Conservation (phyloP, 2,329 filamentous ascomycete species). For the Sporothrix protearum region DNA sequence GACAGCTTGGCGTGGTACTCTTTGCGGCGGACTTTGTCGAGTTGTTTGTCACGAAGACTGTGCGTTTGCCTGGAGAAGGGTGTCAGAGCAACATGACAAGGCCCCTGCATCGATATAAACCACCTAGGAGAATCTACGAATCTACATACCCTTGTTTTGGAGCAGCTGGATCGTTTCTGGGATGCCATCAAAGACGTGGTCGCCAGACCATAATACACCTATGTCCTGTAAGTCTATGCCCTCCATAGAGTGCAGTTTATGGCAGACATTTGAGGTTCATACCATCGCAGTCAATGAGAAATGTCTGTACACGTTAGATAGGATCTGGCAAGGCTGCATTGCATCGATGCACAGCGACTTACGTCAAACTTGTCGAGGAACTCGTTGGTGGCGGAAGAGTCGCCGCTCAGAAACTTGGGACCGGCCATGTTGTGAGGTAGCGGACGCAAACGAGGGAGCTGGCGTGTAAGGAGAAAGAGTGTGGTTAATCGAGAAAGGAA, state of each 20-base stretch:
- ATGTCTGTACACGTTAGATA: slow-evolving; percentile 57
- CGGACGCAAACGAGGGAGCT: neutral
- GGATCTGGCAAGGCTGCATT: too few species aligned
- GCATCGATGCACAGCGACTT: slow-evolving; percentile 37
- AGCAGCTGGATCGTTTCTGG: slow-evolving; percentile 82
- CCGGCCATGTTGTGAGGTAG: slow-evolving; percentile 13
- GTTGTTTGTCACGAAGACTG: slow-evolving; percentile 98
- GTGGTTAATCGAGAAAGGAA: neutral
- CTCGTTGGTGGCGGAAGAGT: slow-evolving; percentile 69
- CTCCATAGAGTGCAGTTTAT: neutral
- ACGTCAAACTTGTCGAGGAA: slow-evolving; percentile 94
- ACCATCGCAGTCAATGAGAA: slow-evolving; percentile 98
- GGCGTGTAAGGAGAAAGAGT: neutral
- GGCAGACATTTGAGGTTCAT: slow-evolving; percentile 32
- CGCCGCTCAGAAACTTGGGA: slow-evolving; percentile 71
- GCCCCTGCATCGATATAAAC: neutral
- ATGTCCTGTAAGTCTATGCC: slow-evolving; percentile 8
- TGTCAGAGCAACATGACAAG: neutral
- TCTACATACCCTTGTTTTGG: slow-evolving; percentile 66
- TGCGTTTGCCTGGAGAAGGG: slow-evolving; percentile 66
- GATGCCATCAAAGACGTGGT: slow-evolving; percentile 79
- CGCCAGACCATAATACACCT: slow-evolving; percentile 97
- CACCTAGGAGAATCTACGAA: neutral
- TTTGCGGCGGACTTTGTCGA: slow-evolving; percentile 89
- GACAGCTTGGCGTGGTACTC: slow-evolving; percentile 94